Base-by-base conservation (phyloP, 345 rosid species). In the Hirschfeldia incana region DNA sequence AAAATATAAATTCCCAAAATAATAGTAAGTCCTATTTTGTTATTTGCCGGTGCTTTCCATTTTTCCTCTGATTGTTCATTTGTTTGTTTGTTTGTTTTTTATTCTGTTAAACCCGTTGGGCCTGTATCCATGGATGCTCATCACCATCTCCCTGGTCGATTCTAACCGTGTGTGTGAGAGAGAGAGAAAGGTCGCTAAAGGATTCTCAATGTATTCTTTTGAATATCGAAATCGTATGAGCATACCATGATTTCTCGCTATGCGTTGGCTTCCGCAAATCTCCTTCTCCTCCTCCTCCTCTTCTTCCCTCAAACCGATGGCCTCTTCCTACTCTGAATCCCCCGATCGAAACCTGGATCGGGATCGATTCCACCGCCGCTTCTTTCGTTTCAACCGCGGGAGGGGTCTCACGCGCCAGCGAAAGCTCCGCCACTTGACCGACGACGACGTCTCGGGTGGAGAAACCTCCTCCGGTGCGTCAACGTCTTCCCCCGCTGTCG, bases 201-300 rank as follows among this genome's bases (percentile, higher is more conserved):
- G 21, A 67, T 59, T 59, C 74, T 29, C 32, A 2, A 29, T 29
- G 32, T 29, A 29, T 29, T 4, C 32, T 29, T 29, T 29, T 29
- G 3, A 4, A 29, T 72, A 21, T 21, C 21, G 21, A 21, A 42
- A 9, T 12, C 26, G 37, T 59, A 66, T 74, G 76, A 74, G 39
- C 73, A 65, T 75, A 78, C 61, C 82, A 84, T 87, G 82, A 62
- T 81, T 73, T 84, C 76, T 62, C 61, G 81, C 81, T 69, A 94
- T 92, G 98, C 97, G 94, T 74, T 94, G 97, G 94, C 84, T 88
- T 76, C 87, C 76, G 27, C 88, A 79, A 82, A 62, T 87, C 70
- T 85, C 92, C 64, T 85, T 81, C 69, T 81, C 91, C 6, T 74
- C 86, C 12, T 67, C 44, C 2, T 37, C 44, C 0, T 82, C 90